phyloP scores from a whole-genome alignment of 208 protist genomes.

The Strigomonas culicis region DNA sequence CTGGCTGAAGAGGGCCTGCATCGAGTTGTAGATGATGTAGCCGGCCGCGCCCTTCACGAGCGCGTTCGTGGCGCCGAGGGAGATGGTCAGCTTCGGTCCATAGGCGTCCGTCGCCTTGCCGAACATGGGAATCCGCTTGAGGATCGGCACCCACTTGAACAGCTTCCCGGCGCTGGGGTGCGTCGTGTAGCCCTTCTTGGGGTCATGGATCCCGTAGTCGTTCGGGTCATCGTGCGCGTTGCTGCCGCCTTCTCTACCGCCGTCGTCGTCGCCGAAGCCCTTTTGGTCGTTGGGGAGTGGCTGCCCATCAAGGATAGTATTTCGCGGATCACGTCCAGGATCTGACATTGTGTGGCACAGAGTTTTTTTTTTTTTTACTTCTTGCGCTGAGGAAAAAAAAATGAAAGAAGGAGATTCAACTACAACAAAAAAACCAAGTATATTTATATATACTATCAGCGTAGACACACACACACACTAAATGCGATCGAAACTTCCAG shows the following conservation, averaged over 20 bases:
- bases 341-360: too few species aligned
- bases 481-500: background rate
- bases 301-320: too few species aligned
- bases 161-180: conserved; percentile 16
- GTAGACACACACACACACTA: background rate
- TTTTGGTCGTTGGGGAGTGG: too few species aligned
- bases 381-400: conserved; percentile 5
- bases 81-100: conserved; percentile 27
- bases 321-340: too few species aligned
- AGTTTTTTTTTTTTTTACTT: too few species aligned
- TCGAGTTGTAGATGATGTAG: conserved; percentile 20
- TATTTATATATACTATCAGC: background rate
- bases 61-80: conserved; percentile 30
- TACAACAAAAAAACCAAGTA: background rate
- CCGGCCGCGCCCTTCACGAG: conserved; percentile 33
- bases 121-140: conserved; percentile 34
- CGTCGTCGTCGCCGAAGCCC: too few species aligned
- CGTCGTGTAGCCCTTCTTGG: background rate
- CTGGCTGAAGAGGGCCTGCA: conserved; percentile 20
- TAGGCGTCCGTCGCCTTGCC: conserved; percentile 29
- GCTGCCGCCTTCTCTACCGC: background rate
- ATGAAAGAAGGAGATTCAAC: background rate
- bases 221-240: conserved; percentile 10
- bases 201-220: too few species aligned
- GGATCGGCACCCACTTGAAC: conserved; percentile 15